Evolutionary conservation across 768 basidiomycete species (phyloP), one percentile per base, ranked within the genome.

Genomic region (Podaxis mareebaensis): DNA sequence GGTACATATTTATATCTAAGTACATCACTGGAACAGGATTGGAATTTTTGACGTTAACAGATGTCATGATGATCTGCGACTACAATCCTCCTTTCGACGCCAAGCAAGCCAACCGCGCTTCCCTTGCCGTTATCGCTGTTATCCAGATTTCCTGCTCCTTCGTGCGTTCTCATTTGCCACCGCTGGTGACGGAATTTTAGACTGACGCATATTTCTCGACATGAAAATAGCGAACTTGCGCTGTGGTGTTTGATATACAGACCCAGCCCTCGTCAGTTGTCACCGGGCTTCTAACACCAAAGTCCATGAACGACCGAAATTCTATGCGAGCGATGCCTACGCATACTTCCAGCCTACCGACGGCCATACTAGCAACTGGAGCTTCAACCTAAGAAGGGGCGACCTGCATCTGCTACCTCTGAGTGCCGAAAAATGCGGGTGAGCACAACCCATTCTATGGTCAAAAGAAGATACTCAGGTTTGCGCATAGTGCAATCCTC

Each of bases 301-400:
- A 22, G 20, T 20, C 11, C 2, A 44, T 48, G 24, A 40, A 28
- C 22, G 46, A 24, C 54, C 58, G 28, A 44, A 4, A 38, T 60
- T 40, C 22, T 58, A 79, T 73, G 71, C 78, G 6, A 74, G 72
- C 20, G 65, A 75, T 44, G 66, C 76, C 4, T 79, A 82, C 12
- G 93, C 87, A 15, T 98, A 94, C 78, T 98, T 92, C 83, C 96
- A 96, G 70, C 93, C 93, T 0, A 95, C 92, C 0, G 93, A 96
- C 68, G 94, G 94, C 0, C 94, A 96, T 69, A 88, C 83, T 64
- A 83, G 85, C 51, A 90, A 91, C 70, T 96, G 94, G 93, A 79
- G 82, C 68, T 95, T 96, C 76, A 93, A 88, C 69, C 76, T 96
- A 7, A 81, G 92, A 30, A 80, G 96, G 20, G 86, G 94, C 0